A percentile compares a stretch with the other conserved stretches of the same genome.
Evolutionary conservation across 2,329 filamentous ascomycete genomes (phyloP).

Genomic region (Neodidymelliopsis sp.): DNA sequence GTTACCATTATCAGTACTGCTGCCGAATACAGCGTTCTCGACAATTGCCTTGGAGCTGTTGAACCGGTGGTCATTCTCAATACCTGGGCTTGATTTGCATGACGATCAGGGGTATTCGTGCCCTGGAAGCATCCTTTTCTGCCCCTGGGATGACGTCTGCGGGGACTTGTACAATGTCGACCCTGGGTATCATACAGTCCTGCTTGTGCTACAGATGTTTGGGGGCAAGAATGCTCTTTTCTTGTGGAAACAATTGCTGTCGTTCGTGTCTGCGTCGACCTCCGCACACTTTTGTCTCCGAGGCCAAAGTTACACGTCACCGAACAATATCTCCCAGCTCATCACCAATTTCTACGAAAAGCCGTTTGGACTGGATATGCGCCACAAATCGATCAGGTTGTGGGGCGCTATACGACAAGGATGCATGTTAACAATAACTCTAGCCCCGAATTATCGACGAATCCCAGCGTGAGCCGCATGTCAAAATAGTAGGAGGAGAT

Average conservation of each 20-base stretch:
- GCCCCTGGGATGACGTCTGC: conserved; percentile 2
- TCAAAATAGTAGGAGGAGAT: background rate
- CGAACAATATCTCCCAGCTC: background rate
- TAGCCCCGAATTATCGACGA: background rate
- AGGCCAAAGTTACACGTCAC: background rate
- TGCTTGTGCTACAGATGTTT: background rate
- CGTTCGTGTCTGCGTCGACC: background rate
- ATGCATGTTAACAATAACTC: conserved; percentile 5
- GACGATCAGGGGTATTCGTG: conserved; percentile 7
- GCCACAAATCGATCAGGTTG: background rate
- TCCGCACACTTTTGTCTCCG: background rate
- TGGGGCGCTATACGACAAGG: conserved; percentile 3
- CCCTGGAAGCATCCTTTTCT: background rate
- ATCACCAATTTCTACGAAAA: too few species aligned
- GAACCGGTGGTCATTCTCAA: too few species aligned
- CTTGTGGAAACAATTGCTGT: background rate
- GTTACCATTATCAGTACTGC: too few species aligned
- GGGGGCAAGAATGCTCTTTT: background rate
- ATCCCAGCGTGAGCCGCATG: background rate
- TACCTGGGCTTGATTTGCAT: background rate
- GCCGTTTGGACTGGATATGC: too few species aligned
- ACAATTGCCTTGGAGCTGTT: background rate
- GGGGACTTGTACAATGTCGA: background rate
- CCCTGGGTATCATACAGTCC: background rate
- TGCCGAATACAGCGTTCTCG: too few species aligned